Conservation (phyloP, 1,284 basidiomycete species). For the Ganoderma leucocontextum region DNA sequence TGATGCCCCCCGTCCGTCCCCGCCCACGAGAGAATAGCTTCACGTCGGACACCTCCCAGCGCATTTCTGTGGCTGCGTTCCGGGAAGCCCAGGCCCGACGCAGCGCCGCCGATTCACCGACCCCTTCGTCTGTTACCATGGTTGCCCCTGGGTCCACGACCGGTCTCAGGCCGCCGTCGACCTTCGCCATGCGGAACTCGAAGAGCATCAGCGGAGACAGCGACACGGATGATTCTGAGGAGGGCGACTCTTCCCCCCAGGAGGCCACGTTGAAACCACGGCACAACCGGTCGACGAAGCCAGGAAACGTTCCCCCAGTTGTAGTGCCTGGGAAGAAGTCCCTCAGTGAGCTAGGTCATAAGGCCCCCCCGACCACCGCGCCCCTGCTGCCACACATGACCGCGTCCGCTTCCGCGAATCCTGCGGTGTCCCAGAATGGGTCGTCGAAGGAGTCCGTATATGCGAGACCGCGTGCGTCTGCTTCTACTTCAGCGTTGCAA, state of each 20-base stretch:
- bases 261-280: constrained; percentile 45
- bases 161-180: constrained; percentile 31
- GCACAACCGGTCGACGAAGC: constrained; percentile 46
- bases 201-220: constrained; percentile 30
- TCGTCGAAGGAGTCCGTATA: constrained; percentile 28
- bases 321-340: constrained; percentile 29
- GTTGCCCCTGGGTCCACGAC: constrained; percentile 43
- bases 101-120: constrained; percentile 68
- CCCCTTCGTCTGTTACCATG: constrained; percentile 56
- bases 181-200: constrained; percentile 27
- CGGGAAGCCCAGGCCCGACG: constrained; percentile 76
- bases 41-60: constrained; percentile 70
- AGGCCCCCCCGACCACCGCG: constrained; percentile 17
- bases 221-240: constrained; percentile 43
- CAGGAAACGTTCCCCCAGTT: constrained; percentile 31
- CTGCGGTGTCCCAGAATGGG: constrained; percentile 21
- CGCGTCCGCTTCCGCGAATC: constrained; percentile 24
- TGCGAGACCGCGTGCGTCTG: constrained; percentile 39
- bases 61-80: constrained; percentile 81
- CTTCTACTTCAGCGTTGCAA: constrained; percentile 51
- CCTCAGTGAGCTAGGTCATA: constrained; percentile 43
- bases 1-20: constrained; percentile 45
- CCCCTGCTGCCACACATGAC: constrained; percentile 32
- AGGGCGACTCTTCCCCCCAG: constrained; percentile 46
- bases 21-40: constrained; percentile 65